Base-by-base conservation (phyloP, 2,329 filamentous ascomycete genomes). In the Penicillium sp. region DNA sequence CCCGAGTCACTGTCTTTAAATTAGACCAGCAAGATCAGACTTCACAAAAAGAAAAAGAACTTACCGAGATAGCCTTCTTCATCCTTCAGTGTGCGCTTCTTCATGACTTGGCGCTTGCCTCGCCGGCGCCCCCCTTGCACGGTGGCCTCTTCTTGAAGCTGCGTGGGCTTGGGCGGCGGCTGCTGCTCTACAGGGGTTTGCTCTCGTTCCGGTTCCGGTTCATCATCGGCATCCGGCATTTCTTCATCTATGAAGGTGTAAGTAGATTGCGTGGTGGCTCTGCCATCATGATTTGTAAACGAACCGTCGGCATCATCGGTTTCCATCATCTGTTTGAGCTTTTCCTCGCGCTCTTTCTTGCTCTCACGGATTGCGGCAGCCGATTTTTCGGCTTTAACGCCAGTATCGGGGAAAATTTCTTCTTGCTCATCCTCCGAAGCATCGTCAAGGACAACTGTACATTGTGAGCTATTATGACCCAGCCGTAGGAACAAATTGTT, bases 61-160 rank as follows among this genome's bases (percentile, higher is more conserved):
- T 74, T 80, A 93, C 90, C 90, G 58, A 97, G 83, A 73, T 96
- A 97, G 6, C 93, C 93, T 62, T 96, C 89, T 49, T 93, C 91
- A 63, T 97, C 93, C 72, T 92, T 88, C 54, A 89, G 84, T 45
- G 89, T 92, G 79, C 89, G 90, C 81, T 96, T 96, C 77, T 90
- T 92, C 85, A 90, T 91, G 8, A 97, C 85, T 66, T 88, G 86
- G 64, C 93, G 84, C 71, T 85, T 88, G 31, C 91, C 91, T 61
- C 92, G 85, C 57, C 90, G 83, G 39, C 91, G 84, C 0, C 89
- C 90, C 55, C 83, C 85, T 58, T 80, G 75, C 2, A 82, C 75
- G 1, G 81, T 83, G 7, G 88, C 76, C 6, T 84, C 76, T 55
- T 72, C 70, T 57, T 74, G 73, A 57, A 83, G 81, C 27, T 80